phyloP scores from a whole-genome alignment of 768 basidiomycete genomes.

The Phanerochaete sordida region DNA sequence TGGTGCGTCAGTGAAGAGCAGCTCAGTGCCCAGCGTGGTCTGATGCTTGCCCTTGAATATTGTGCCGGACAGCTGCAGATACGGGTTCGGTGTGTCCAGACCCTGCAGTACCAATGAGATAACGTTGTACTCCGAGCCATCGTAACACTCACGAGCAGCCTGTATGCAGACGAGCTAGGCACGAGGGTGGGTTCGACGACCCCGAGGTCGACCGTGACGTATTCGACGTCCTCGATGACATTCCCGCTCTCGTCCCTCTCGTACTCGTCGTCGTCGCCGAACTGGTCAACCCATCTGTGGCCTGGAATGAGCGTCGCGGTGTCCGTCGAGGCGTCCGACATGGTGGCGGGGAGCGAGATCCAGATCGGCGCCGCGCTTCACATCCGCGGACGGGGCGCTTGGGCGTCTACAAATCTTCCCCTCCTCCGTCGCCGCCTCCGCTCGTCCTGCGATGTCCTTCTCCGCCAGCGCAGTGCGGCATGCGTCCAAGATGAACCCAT shows the following conservation, averaged over 20 bases:
- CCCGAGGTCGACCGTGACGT: slow-evolving; percentile 75
- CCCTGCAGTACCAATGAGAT: too few relatives aligned
- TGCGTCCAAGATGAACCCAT: slow-evolving; percentile 31
- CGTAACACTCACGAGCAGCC: slow-evolving; percentile 60
- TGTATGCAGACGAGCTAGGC: slow-evolving; percentile 65
- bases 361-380: too few relatives aligned
- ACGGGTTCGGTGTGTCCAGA: slow-evolving; percentile 73
- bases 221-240: slow-evolving; percentile 52
- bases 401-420: too few relatives aligned
- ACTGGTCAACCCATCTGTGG: slow-evolving; percentile 62
- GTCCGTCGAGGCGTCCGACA: neutral
- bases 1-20: slow-evolving; percentile 70
- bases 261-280: slow-evolving; percentile 68
- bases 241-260: slow-evolving; percentile 36
- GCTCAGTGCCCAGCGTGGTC: slow-evolving; percentile 66
- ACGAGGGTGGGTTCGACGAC: slow-evolving; percentile 69
- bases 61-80: slow-evolving; percentile 72
- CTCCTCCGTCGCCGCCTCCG: neutral
- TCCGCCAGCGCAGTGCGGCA: slow-evolving; percentile 27
- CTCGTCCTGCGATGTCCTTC: slow-evolving; percentile 31
- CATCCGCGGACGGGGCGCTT: too few relatives aligned
- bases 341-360: neutral
- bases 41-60: slow-evolving; percentile 70
- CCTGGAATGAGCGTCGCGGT: slow-evolving; percentile 43
- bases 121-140: too few relatives aligned